phyloP scores from a whole-genome alignment of 306 rosid genomes.

The Datisca glomerata region DNA sequence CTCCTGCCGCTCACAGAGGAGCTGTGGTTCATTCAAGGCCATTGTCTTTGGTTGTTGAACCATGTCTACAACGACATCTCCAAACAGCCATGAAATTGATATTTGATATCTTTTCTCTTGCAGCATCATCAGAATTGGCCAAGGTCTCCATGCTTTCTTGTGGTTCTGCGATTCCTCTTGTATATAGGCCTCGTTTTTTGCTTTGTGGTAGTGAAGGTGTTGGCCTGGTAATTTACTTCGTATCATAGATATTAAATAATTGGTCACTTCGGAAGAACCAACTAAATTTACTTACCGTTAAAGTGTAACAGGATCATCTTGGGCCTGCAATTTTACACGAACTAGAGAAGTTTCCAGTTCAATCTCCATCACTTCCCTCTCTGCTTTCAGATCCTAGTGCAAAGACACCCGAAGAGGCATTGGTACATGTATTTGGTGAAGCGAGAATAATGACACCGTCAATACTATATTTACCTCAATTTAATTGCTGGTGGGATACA shows the following conservation, averaged over 20 bases:
- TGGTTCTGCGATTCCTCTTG: slow-evolving; percentile 90
- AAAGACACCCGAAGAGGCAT: slow-evolving; percentile 92
- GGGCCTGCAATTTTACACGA: slow-evolving; percentile 98
- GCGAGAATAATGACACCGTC: slow-evolving; percentile 95
- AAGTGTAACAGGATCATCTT: slow-evolving; percentile 99
- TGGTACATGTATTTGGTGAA: slow-evolving; percentile 96
- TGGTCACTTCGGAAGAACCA: slow-evolving; percentile 18
- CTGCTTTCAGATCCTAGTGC: slow-evolving; percentile 98
- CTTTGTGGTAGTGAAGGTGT: slow-evolving; percentile 87
- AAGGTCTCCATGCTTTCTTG: slow-evolving; percentile 81
- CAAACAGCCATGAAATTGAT: slow-evolving; percentile 49
- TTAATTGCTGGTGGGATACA: slow-evolving; percentile 94
- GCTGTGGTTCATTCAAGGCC: slow-evolving; percentile 93
- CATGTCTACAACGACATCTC: slow-evolving; percentile 73
- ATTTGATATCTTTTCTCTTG: slow-evolving; percentile 66
- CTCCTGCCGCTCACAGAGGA: slow-evolving; percentile 98
- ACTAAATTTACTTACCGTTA: slow-evolving; percentile 88
- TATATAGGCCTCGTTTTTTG: slow-evolving; percentile 85
- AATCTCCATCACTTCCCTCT: slow-evolving; percentile 88
- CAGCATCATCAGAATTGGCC: slow-evolving; percentile 57
- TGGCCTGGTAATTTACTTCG: slow-evolving; percentile 80
- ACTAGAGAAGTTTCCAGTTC: slow-evolving; percentile 94
- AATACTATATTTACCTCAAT: slow-evolving; percentile 83
- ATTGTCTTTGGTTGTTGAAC: slow-evolving; percentile 76
- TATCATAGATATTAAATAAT: slow-evolving; percentile 21